Base-by-base conservation (phyloP, 2,329 filamentous ascomycete species). In the Pestalotiopsis sp. region DNA sequence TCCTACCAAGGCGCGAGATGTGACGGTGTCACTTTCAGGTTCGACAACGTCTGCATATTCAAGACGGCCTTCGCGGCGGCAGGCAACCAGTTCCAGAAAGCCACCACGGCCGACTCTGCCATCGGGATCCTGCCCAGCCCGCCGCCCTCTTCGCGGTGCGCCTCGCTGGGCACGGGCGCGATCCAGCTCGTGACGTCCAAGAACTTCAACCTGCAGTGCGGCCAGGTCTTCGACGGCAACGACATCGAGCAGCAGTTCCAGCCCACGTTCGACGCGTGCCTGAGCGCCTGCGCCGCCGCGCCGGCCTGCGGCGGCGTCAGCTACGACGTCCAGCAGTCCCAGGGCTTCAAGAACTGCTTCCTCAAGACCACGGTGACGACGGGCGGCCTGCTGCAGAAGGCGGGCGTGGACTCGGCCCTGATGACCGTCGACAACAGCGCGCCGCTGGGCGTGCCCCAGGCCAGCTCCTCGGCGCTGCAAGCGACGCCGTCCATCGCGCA, bases 281-380 rank as follows among this genome's bases (percentile, higher is more conserved):
- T 78, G 69, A 70, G 65, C 23, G 74, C 75, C 45, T 78, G 77
- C 62, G 69, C 72, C 1, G 57, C 66, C 1, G 77, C 74, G 13
- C 57, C 65, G 0, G 74, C 70, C 27, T 78, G 77, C 64, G 73
- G 66, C 3, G 77, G 72, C 25, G 66, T 78, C 17, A 74, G 73
- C 3, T 78, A 72, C 52, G 76, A 78, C 68, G 61, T 74, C 9
- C 72, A 59, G 62, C 72, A 71, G 68, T 59, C 68, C 5, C 70
- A 72, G 13, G 77, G 77, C 17, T 78, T 77, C 72, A 77, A 77
- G 61, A 78, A 78, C 70, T 78, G 77, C 66, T 78, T 78, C 66
- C 66, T 78, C 61, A 78, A 78, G 68, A 72, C 72, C 1, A 56
- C 4, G 36, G 58, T 2, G 67, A 71, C 60, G 27, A 69, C 2